Conservation (phyloP, 495 filamentous ascomycete species). For the Pyrenopolyporus hunteri region DNA sequence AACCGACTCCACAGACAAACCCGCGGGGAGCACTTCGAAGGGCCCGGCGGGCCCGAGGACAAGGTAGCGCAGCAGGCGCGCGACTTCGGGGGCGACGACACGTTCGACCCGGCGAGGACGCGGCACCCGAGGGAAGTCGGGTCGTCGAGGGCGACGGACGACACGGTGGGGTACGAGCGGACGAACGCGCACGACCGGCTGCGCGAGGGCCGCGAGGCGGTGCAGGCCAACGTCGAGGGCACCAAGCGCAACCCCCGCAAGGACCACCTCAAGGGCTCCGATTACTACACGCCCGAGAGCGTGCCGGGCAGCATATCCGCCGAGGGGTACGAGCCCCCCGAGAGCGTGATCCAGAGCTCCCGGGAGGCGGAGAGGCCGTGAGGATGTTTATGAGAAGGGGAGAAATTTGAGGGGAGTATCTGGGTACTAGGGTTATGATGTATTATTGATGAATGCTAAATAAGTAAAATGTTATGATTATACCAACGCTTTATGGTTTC, state of each 20-base stretch:
- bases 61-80: slow-evolving; percentile 41
- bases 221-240: slow-evolving; percentile 26
- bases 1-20: slow-evolving; percentile 31
- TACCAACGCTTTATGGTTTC: too few relatives aligned
- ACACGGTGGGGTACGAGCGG: neutral
- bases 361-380: slow-evolving; percentile 38
- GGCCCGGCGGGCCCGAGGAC: slow-evolving; percentile 43
- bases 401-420: neutral
- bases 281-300: slow-evolving; percentile 36
- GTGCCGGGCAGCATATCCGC: slow-evolving; percentile 41
- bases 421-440: neutral
- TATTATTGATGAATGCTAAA: too few relatives aligned
- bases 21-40: slow-evolving; percentile 43
- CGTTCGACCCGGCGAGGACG: slow-evolving; percentile 26
- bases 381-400: slow-evolving; percentile 14
- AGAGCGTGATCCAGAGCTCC: slow-evolving; percentile 34
- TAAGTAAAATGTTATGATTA: too few relatives aligned
- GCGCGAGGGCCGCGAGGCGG: slow-evolving; percentile 33
- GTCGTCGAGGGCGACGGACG: slow-evolving; percentile 3
- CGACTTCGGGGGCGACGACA: slow-evolving; percentile 38
- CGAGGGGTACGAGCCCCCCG: slow-evolving; percentile 40
- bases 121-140: slow-evolving; percentile 9
- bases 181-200: slow-evolving; percentile 15
- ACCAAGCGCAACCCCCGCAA: slow-evolving; percentile 20
- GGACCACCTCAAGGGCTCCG: slow-evolving; percentile 33